Base-by-base conservation (phyloP, 768 basidiomycete species). In the Tulasnella calospora region DNA sequence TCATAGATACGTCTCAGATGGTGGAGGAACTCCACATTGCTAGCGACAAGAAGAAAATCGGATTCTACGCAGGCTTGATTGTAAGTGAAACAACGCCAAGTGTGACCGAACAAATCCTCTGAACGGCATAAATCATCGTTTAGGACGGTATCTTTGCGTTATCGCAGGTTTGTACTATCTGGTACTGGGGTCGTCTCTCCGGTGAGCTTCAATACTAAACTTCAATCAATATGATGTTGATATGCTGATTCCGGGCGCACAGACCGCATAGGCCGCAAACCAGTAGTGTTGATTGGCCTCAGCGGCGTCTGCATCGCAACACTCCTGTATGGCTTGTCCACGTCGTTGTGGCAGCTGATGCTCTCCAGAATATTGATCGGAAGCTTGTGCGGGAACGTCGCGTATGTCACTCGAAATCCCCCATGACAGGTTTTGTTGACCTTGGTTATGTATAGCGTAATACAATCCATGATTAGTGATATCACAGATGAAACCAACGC, bases 401-500 rank as follows among this genome's bases (percentile, higher is more conserved):
- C 69, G 73, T 74, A 73, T 0, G 67, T n/a, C 21, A 44, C 3
- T n/a, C 33, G 47, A 44, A 38, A 51, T 21, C 10, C 21, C 1
- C 13, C 41, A 21, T 33, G 9, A 40, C 35, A 8, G 12, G 6
- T n/a, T n/a, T 67, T 6, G 10, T 51, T 51, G 23, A 51, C 69
- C n/a, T 27, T 38, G 7, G 36, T 23, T 51, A 4, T 13, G 23
- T 27, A 3, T 8, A 71, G 70, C 12, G 71, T 80, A 7, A 40
- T 80, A 10, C 38, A 71, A 30, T 76, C 80, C 15, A 80, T 79
- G 78, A 57, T 80, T n/a, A 72, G 78, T 21, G 80, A 80, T 40
- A 70, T 80, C 33, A 79, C 78, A 38, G 80, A 80, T 35, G 74
- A 76, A 19, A 79, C 73, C 21, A 80, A 80, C 33, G 71, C 76